Evolutionary conservation across 139 green algal genomes (phyloP), one percentile per base, ranked within the genome.

Genomic region (Volvox reticuliferus): DNA sequence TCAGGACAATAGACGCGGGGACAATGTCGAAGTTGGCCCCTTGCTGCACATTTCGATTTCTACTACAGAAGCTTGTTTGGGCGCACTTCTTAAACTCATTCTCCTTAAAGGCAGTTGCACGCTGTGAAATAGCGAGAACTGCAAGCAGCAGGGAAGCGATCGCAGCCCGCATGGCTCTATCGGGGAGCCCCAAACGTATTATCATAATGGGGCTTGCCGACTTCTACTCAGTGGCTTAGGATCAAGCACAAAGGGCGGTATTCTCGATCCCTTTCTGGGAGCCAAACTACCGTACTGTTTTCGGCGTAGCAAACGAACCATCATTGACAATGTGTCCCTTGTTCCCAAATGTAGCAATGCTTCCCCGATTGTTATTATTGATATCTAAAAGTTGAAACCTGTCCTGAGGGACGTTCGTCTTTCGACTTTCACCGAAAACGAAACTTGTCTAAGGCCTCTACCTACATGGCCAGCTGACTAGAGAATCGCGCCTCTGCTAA

Each of bases 81-180:
- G 61, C 87, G 24, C 87, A 99, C 81, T 96, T 99, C 95, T 99
- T 99, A 93, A 99, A 99, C 55, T 99, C 98, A 1, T 99, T 91
- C 30, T 94, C 94, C 91, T 99, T 99, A 94, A 99, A 99, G 1
- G 91, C 96, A n/a, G 20, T 1, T 26, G 24, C 55, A 16, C 18
- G 78, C 37, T 84, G 78, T 1, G 16, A 28, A 84, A 32, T 13
- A 13, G 17, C 14, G 36, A 84, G 35, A 30, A 67, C 21, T 21
- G 67, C 13, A 37, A 65, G 21, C 13, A 63, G 37, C 36, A 65
- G 32, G 19, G 20, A 63, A 63, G 63, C 78, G 78, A 84, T 84
- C 78, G 36, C 36, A 65, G 36, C 78, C 78, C 78, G 19, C 78
- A 84, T 68, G 63, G 16, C 17, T 84, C 78, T 84, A 67, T 9